phyloP scores from a whole-genome alignment of 805 yeast genomes.

The Naumovozyma dairenensis region DNA sequence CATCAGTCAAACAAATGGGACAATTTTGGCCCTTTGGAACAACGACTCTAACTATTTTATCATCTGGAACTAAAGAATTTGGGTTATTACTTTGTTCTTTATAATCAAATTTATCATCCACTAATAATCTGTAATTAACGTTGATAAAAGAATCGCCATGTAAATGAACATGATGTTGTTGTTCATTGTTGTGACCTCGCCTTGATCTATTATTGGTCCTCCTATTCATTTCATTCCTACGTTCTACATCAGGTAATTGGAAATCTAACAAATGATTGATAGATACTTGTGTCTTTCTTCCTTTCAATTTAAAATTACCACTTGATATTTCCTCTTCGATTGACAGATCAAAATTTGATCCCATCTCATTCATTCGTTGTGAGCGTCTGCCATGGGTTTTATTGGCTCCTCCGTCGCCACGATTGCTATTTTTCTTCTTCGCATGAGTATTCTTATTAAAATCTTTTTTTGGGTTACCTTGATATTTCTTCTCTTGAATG shows the following conservation, averaged over 20 bases:
- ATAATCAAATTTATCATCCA: conserved; percentile 53
- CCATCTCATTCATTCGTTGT: background rate
- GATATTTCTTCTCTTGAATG: conserved; percentile 5
- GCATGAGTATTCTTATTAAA: background rate
- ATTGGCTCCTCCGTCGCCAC: background rate
- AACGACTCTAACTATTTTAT: conserved; percentile 59
- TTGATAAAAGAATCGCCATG: conserved; percentile 66
- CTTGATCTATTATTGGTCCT: conserved; percentile 17
- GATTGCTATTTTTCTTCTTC: background rate
- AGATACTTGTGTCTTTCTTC: conserved; percentile 37
- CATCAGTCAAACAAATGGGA: conserved; percentile 83
- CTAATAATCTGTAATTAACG: conserved; percentile 74
- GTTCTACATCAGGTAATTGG: conserved; percentile 35
- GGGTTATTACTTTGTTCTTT: conserved; percentile 59
- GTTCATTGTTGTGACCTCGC: conserved; percentile 9
- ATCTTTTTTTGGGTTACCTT: conserved; percentile 2
- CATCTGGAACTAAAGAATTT: conserved; percentile 55
- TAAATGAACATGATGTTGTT: conserved; percentile 35
- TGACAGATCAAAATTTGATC: conserved; percentile 15
- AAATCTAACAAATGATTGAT: conserved; percentile 62
- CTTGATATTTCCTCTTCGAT: conserved; percentile 29
- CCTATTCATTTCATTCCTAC: conserved; percentile 8
- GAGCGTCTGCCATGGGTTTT: background rate
- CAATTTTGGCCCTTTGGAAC: conserved; percentile 70
- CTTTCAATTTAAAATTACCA: conserved; percentile 28